These are phyloP conservation scores for Spinellus fusiger DNA, from an alignment of 192 early-diverging fungal genomes.

Conservation along the genomic window DNA sequence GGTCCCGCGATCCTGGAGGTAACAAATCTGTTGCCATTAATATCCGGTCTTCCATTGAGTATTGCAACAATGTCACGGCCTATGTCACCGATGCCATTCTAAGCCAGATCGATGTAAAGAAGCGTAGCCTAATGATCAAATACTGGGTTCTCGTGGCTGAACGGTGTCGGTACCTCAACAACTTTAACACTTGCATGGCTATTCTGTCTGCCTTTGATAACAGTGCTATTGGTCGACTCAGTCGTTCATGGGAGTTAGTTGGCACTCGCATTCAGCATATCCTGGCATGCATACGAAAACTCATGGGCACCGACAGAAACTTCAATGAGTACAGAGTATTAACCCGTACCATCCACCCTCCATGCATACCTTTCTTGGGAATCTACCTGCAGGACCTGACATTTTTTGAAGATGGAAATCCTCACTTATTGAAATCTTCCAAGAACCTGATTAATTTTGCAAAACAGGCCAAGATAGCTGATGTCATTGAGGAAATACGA, in stretches of 20 bases:
- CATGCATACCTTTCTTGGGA: conserved; percentile 76
- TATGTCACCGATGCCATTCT: conserved; percentile 88
- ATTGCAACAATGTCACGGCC: conserved; percentile 77
- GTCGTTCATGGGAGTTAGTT: conserved; percentile 82
- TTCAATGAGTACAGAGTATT: conserved; percentile 79
- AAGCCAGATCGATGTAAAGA: conserved; percentile 73
- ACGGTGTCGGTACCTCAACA: conserved; percentile 80
- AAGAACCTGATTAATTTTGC: conserved; percentile 86
- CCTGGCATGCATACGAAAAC: conserved; percentile 57
- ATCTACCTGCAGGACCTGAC: conserved; percentile 87
- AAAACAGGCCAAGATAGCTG: conserved; percentile 84
- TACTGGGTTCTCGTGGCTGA: conserved; percentile 83
- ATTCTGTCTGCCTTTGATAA: conserved; percentile 87
- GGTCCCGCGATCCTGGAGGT: conserved; percentile 62
- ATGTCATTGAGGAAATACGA: conserved; percentile 88
- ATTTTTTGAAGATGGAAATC: conserved; percentile 92
- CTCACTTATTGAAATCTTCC: conserved; percentile 58
- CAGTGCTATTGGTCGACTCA: conserved; percentile 82
- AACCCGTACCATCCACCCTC: conserved; percentile 78
- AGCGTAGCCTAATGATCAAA: conserved; percentile 70
- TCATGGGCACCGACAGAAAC: conserved; percentile 83
- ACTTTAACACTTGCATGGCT: conserved; percentile 91
- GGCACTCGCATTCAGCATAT: conserved; percentile 50
- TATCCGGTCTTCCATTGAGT: conserved; percentile 81
- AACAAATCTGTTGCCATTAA: conserved; percentile 64